A percentile compares a stretch with the other conserved stretches of the same genome.
Conservation (phyloP, 768 basidiomycete species). For the Gelatoporia subvermispora region DNA sequence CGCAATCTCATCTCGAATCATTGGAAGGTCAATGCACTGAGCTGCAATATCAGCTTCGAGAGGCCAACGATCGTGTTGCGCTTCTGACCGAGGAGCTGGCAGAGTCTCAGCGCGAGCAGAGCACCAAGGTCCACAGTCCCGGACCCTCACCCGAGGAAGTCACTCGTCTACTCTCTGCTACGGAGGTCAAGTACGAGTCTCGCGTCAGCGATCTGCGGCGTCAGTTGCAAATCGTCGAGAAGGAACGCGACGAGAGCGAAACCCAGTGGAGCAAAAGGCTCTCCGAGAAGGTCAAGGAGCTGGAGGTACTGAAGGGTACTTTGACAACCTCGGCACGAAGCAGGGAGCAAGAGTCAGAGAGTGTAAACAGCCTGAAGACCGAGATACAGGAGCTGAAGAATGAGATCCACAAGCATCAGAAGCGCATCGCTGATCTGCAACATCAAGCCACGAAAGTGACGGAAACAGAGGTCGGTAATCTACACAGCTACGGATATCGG, state of each 20-base stretch:
- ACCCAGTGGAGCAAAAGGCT: conserved; percentile 87
- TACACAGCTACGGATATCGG: not conserved
- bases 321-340: conserved; percentile 55
- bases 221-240: conserved; percentile 61
- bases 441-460: conserved; percentile 42
- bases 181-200: conserved; percentile 73
- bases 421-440: conserved; percentile 52
- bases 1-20: conserved; percentile 68
- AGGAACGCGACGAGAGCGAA: conserved; percentile 82
- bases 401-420: conserved; percentile 43
- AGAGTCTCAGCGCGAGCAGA: conserved; percentile 59
- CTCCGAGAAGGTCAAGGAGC: conserved; percentile 69
- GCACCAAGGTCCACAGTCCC: conserved; percentile 37
- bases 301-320: conserved; percentile 62
- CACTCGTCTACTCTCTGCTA: conserved; percentile 65
- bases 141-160: conserved; percentile 58
- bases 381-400: conserved; percentile 51
- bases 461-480: conserved; percentile 58
- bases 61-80: conserved; percentile 66
- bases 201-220: conserved; percentile 68
- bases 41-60: conserved; percentile 80
- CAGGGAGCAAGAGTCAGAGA: conserved; percentile 54
- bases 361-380: conserved; percentile 43
- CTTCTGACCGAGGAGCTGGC: conserved; percentile 68
- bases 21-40: conserved; percentile 79